Evolutionary conservation across 2,329 filamentous ascomycete species (phyloP).

Genomic region (Cladophialophora bantiana): DNA sequence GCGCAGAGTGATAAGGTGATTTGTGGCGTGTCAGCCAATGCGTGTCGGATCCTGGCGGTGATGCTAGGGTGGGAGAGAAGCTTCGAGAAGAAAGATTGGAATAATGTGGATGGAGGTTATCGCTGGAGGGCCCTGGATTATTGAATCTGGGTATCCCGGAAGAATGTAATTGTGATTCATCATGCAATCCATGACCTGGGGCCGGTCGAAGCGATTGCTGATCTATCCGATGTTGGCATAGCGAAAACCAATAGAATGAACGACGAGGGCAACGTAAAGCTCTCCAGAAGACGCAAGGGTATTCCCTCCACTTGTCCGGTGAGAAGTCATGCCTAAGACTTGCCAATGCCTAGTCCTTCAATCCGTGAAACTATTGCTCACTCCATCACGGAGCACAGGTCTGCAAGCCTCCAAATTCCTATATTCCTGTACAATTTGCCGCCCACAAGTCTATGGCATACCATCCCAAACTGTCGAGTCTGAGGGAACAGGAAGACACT

Average conservation of each 20-base stretch:
- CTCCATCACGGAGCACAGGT: neutral
- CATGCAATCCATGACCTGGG: neutral
- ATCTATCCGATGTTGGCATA: neutral
- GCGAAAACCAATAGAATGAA: neutral
- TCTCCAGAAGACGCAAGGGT: neutral
- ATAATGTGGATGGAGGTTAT: conserved; percentile 78
- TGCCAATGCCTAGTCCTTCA: too few relatives aligned
- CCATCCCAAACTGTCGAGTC: neutral
- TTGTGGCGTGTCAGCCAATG: conserved; percentile 71
- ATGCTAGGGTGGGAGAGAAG: conserved; percentile 83
- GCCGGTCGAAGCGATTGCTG: neutral
- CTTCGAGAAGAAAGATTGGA: conserved; percentile 68
- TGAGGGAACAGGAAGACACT: neutral
- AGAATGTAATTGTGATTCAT: neutral
- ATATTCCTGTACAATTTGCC: neutral
- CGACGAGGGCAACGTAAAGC: neutral
- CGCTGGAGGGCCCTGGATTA: conserved; percentile 62
- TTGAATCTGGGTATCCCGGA: conserved; percentile 15
- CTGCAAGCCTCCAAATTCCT: neutral
- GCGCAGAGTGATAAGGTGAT: conserved; percentile 73
- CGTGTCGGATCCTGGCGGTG: conserved; percentile 76
- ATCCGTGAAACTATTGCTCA: too few relatives aligned
- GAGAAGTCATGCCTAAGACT: neutral
- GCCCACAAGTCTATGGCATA: neutral
- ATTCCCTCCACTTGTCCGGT: neutral